Evolutionary conservation across 2,329 filamentous ascomycete species (phyloP).

Genomic region (Colletotrichum limetticola): DNA sequence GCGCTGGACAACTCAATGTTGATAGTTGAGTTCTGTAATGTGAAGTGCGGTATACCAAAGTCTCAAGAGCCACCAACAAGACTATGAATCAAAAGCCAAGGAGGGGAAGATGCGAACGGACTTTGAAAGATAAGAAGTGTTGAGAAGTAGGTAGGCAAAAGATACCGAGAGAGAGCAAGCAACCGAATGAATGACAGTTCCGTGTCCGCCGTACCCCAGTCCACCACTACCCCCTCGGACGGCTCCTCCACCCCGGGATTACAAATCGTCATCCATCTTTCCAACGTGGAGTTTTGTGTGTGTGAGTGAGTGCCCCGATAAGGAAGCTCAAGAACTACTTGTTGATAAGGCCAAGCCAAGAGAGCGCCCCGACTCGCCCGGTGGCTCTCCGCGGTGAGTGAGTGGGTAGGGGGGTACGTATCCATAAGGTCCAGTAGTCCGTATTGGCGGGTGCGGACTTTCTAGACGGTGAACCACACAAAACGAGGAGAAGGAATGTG

Average conservation of each 20-base stretch:
- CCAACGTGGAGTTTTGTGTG: not conserved
- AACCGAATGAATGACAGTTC: not conserved
- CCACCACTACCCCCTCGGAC: not conserved
- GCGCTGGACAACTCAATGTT: not conserved
- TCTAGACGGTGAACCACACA: not conserved
- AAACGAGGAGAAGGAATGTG: not conserved
- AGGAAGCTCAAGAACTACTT: conserved; percentile 26
- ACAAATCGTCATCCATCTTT: conserved; percentile 33
- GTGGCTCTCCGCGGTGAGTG: not conserved
- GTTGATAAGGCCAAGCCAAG: conserved; percentile 19
- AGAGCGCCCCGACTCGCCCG: not conserved
- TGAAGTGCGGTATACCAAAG: not conserved
- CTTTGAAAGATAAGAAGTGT: not conserved
- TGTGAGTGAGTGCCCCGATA: conserved; percentile 16
- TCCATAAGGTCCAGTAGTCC: not conserved
- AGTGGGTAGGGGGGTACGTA: not conserved
- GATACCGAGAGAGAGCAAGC: not conserved
- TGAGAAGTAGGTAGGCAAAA: not conserved
- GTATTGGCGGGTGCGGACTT: not conserved
- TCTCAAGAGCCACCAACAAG: not conserved
- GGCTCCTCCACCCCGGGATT: conserved; percentile 16
- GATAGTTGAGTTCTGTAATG: too few relatives aligned
- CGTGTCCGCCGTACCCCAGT: not conserved
- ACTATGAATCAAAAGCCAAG: not conserved
- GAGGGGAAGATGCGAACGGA: not conserved